A percentile compares a stretch with the other conserved stretches of the same genome.
Conservation (phyloP, 345 rosid genomes). For the Rhodamnia rubescens region DNA sequence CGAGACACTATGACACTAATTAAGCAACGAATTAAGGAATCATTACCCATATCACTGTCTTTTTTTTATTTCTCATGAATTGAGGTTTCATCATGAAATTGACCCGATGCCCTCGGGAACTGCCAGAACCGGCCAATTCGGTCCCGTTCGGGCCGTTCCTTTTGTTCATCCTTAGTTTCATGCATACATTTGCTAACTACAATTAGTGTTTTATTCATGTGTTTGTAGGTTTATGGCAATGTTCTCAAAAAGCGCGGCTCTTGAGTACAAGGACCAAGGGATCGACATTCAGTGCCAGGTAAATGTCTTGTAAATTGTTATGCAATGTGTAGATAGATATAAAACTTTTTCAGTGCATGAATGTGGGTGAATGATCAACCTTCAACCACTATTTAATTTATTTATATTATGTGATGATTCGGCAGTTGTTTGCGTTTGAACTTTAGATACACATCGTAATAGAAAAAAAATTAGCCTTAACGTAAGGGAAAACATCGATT, state of each 20-base stretch:
- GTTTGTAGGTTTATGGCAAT: conserved; percentile 22
- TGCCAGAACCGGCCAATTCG: too few relatives aligned
- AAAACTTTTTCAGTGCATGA: background rate
- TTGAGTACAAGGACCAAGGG: conserved; percentile 35
- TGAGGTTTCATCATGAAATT: background rate
- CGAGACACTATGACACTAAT: background rate
- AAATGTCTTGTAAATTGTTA: background rate
- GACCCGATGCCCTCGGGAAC: too few relatives aligned
- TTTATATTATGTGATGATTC: background rate
- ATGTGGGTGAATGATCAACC: background rate
- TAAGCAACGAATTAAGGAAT: background rate
- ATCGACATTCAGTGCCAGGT: conserved; percentile 49
- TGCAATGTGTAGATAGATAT: background rate
- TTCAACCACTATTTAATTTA: background rate
- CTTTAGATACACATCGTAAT: background rate
- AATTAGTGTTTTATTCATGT: background rate
- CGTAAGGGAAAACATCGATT: background rate
- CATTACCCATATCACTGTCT: background rate
- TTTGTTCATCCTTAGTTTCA: background rate
- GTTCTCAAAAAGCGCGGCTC: conserved; percentile 24
- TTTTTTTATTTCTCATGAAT: too few relatives aligned
- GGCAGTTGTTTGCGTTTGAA: background rate
- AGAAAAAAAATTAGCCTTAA: background rate
- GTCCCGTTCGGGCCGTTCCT: too few relatives aligned
- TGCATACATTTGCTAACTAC: background rate